These are phyloP conservation scores for Exophiala sideris DNA, from an alignment of 2,329 filamentous ascomycete genomes.

Conservation along the genomic window DNA sequence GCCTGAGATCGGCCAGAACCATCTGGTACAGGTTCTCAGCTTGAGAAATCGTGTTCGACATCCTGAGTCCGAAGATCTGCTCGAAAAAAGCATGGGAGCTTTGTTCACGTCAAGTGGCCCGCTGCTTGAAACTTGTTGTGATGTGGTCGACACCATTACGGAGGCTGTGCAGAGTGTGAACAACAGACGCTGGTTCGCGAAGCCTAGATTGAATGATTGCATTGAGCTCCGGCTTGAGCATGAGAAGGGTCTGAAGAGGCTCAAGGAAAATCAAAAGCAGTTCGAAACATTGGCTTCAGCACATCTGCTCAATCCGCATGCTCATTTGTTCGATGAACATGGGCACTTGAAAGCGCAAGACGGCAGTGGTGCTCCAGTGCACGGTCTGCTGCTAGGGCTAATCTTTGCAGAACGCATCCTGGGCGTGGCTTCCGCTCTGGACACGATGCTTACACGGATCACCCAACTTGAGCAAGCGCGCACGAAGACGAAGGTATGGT, in stretches of 20 bases:
- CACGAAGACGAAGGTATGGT: constrained; percentile 40
- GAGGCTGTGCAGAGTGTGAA: constrained; percentile 34
- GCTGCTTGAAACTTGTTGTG: constrained; percentile 32
- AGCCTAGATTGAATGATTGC: too few relatives aligned
- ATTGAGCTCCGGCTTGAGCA: too few relatives aligned
- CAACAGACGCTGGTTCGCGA: background rate
- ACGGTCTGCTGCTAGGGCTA: constrained; percentile 47
- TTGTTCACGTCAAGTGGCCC: constrained; percentile 32
- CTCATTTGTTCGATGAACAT: constrained; percentile 42
- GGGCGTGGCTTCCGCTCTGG: constrained; percentile 30
- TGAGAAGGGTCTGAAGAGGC: too few relatives aligned
- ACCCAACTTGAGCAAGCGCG: constrained; percentile 37
- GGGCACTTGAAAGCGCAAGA: constrained; percentile 36
- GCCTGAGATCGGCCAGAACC: constrained; percentile 30
- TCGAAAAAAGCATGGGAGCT: constrained; percentile 33
- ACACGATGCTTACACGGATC: constrained; percentile 39
- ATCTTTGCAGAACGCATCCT: constrained; percentile 47
- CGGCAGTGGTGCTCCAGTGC: constrained; percentile 31
- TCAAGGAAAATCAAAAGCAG: constrained; percentile 14
- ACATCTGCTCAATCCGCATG: constrained; percentile 39
- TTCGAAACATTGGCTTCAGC: constrained; percentile 39
- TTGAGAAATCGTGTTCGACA: constrained; percentile 36
- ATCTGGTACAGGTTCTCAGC: constrained; percentile 33
- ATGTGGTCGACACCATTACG: constrained; percentile 25
- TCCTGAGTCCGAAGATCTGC: constrained; percentile 36